Evolutionary conservation across 1,284 basidiomycete genomes (phyloP).

Genomic region (Malassezia nana): DNA sequence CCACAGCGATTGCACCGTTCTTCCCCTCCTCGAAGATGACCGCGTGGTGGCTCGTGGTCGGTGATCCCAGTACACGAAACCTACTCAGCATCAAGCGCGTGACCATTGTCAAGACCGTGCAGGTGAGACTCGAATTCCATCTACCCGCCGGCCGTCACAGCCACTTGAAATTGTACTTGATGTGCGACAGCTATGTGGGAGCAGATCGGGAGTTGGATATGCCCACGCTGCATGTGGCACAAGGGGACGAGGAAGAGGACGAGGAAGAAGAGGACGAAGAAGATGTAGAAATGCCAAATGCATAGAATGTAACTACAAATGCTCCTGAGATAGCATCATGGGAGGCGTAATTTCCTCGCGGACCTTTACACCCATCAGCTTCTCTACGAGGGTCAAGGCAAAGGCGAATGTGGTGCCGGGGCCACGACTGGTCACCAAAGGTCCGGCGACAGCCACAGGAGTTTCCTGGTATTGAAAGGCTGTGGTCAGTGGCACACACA

Average conservation of each 20-base stretch:
- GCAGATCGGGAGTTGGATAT: conserved; percentile 41
- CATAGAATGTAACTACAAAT: conserved; percentile 3
- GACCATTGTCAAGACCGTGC: conserved; percentile 61
- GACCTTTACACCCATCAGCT: conserved; percentile 60
- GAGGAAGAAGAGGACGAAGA: conserved; percentile 21
- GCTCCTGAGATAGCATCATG: conserved; percentile 54
- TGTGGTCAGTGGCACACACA: conserved; percentile 44
- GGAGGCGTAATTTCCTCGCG: conserved; percentile 60
- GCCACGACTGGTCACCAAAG: conserved; percentile 66
- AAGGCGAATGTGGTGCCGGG: conserved; percentile 73
- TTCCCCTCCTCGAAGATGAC: conserved; percentile 83
- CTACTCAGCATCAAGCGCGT: conserved; percentile 90
- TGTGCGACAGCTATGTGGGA: conserved; percentile 70
- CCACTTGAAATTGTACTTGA: conserved; percentile 73
- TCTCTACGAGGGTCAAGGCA: conserved; percentile 62
- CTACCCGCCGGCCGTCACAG: conserved; percentile 62
- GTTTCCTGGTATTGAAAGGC: conserved; percentile 69
- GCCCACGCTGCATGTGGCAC: conserved; percentile 27
- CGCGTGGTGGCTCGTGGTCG: conserved; percentile 95
- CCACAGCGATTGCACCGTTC: conserved; percentile 72
- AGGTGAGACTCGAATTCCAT: conserved; percentile 77
- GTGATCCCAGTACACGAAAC: conserved; percentile 61
- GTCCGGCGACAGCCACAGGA: conserved; percentile 62
- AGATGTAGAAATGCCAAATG: not conserved
- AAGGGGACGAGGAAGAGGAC: conserved; percentile 33